Base-by-base conservation (phyloP, 352 stramenopile genomes). In the Phytophthora cactorum region DNA sequence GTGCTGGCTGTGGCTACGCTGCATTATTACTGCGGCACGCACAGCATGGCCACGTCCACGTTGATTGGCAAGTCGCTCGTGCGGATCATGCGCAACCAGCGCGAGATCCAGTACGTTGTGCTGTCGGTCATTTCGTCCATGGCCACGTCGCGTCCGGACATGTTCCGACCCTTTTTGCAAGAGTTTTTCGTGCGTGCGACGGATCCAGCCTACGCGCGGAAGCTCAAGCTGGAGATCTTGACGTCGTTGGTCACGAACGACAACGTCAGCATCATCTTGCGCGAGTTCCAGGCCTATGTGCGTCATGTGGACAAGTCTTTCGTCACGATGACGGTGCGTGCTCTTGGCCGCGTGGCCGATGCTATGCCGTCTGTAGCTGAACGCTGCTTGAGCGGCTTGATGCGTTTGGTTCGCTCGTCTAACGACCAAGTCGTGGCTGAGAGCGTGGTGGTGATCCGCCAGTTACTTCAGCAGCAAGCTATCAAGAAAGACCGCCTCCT, bases 81-180 rank as follows among this genome's bases (percentile, higher is more conserved):
- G 28, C 90, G 97, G 45, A 99, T 99, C 80, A 96, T 99, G 85
- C 90, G 96, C 50, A 98, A 96, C 76, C 84, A 96, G 62, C 90
- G 97, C 34, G 98, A 99, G 79, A 98, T 99, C 72, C 96, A 99
- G 86, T 99, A 98, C 77, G 91, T 99, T 8, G 97, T 99, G 36
- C 82, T 99, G 12, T 95, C 90, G 12, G 95, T 97, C 9, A 99
- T 99, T 71, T 91, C 92, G 31, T 96, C 88, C 5, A 96, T 99
- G 79, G 95, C 96, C 2, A 80, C 78, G n/a, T 92, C 98, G 52
- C 95, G 90, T 55, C 96, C 98, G 14, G 96, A 95, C 50, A 98
- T 98, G 70, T 99, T 99, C 77, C 88, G 85, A 10, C 94, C 95
- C 8, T 99, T 98, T 74, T 76, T 99, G 38, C 83, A 96, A 61